Conservation (phyloP, 1,139 yeast genomes). For the Blastobotrys persicus region DNA sequence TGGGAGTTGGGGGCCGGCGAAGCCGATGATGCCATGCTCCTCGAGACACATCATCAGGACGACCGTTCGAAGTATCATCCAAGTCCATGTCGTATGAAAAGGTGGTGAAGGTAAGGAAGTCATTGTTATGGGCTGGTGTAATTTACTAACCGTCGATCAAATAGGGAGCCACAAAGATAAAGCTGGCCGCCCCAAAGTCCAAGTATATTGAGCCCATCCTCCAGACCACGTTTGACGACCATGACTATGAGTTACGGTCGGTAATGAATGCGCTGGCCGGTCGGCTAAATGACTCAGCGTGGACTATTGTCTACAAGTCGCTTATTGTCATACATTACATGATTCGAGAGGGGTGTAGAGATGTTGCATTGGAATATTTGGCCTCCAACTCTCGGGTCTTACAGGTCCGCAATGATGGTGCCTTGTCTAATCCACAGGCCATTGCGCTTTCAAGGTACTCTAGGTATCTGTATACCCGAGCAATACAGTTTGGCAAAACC, state of each 20-base stretch:
- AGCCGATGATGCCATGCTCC: neutral
- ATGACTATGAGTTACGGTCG: slow-evolving; percentile 58
- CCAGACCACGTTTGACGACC: slow-evolving; percentile 60
- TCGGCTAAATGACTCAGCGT: slow-evolving; percentile 72
- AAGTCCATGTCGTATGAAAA: slow-evolving; percentile 40
- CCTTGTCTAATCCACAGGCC: slow-evolving; percentile 50
- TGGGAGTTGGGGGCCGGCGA: neutral
- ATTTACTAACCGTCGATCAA: slow-evolving; percentile 10
- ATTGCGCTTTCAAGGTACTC: slow-evolving; percentile 66
- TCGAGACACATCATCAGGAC: slow-evolving; percentile 3
- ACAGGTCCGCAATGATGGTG: slow-evolving; percentile 40
- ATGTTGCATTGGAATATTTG: slow-evolving; percentile 65
- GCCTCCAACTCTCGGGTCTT: slow-evolving; percentile 59
- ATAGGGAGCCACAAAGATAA: slow-evolving; percentile 66
- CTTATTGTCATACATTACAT: slow-evolving; percentile 82
- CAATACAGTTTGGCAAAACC: slow-evolving; percentile 63
- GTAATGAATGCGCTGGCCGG: slow-evolving; percentile 62
- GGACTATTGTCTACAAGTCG: slow-evolving; percentile 84
- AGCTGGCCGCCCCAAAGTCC: slow-evolving; percentile 96
- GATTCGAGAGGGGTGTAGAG: slow-evolving; percentile 86
- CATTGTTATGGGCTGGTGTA: neutral
- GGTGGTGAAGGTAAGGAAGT: slow-evolving; percentile 50
- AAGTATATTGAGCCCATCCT: slow-evolving; percentile 92
- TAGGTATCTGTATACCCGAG: slow-evolving; percentile 65
- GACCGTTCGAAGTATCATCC: neutral